phyloP scores from a whole-genome alignment of 2,329 filamentous ascomycete genomes.

The Diplodia scrobiculata region DNA sequence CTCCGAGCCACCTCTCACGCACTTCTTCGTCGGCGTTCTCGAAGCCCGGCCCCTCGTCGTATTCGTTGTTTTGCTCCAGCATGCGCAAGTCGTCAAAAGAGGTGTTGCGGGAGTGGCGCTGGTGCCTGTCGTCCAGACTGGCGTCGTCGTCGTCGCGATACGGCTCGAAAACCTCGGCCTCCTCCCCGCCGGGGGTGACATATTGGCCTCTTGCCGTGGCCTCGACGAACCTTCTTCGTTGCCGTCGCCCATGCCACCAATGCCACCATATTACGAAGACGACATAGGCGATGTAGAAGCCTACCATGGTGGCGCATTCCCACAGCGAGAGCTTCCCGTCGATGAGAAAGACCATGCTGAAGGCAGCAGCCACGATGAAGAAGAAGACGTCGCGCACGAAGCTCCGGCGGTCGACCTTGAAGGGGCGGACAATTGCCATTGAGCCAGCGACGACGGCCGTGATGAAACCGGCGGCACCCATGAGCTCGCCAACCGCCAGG shows the following conservation, averaged over 20 bases:
- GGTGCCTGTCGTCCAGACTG: conserved; percentile 47
- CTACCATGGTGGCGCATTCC: conserved; percentile 90
- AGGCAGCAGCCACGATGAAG: conserved; percentile 82
- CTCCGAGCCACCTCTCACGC: conserved; percentile 66
- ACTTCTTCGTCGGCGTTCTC: conserved; percentile 68
- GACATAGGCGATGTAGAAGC: conserved; percentile 88
- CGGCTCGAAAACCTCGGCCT: conserved; percentile 58
- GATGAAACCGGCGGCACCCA: conserved; percentile 94
- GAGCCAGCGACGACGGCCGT: conserved; percentile 93
- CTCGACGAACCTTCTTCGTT: conserved; percentile 64
- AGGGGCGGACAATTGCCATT: conserved; percentile 95
- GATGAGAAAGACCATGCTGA: conserved; percentile 82
- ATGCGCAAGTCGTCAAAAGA: conserved; percentile 66
- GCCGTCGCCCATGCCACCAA: conserved; percentile 72
- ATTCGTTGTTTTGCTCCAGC: conserved; percentile 61
- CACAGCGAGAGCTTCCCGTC: conserved; percentile 82
- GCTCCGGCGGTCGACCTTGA: conserved; percentile 83
- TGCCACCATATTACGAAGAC: conserved; percentile 87
- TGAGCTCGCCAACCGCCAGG: conserved; percentile 90
- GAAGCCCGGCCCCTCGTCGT: conserved; percentile 58
- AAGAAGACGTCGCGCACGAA: conserved; percentile 91
- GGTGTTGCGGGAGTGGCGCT: conserved; percentile 33
- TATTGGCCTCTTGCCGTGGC: conserved; percentile 74
- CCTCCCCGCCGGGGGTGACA: conserved; percentile 62
- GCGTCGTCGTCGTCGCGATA: conserved; percentile 51